A percentile compares a stretch with the other conserved stretches of the same genome.
Evolutionary conservation across 2,329 filamentous ascomycete species (phyloP).

Genomic region (Pseudogymnoascus sp.): DNA sequence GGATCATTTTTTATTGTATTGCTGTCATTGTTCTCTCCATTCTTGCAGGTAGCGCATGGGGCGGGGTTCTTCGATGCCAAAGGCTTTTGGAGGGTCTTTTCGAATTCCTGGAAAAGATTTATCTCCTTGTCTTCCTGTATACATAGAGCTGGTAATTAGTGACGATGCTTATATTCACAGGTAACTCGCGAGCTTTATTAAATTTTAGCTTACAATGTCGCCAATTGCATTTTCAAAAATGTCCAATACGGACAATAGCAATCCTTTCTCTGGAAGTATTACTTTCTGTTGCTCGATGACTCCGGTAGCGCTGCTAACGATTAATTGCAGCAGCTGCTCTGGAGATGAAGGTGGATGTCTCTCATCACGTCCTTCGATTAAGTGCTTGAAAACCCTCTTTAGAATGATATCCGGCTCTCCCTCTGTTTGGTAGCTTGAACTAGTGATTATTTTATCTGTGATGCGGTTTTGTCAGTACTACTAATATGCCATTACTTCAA

Average conservation of each 20-base stretch:
- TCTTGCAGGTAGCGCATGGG: no score
- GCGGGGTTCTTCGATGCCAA: no score
- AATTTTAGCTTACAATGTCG: background rate
- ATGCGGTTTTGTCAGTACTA: background rate
- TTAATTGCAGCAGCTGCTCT: background rate
- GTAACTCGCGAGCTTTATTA: background rate
- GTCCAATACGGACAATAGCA: background rate
- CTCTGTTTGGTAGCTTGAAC: background rate
- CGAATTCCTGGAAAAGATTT: background rate
- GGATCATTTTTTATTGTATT: no score
- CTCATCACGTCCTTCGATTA: background rate
- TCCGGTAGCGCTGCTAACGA: background rate
- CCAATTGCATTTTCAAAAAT: constrained; percentile 4
- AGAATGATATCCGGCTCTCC: background rate
- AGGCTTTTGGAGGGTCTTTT: background rate
- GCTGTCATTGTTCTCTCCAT: no score
- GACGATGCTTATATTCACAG: background rate
- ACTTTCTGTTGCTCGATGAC: background rate
- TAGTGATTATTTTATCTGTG: constrained; percentile 7
- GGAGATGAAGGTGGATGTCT: background rate
- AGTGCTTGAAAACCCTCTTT: background rate
- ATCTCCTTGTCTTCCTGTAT: background rate
- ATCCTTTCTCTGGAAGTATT: background rate
- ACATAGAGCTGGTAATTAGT: background rate
- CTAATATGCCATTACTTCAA: background rate